These are phyloP conservation scores for Podaxis pistillaris DNA, from an alignment of 768 basidiomycete species.

Conservation along the genomic window DNA sequence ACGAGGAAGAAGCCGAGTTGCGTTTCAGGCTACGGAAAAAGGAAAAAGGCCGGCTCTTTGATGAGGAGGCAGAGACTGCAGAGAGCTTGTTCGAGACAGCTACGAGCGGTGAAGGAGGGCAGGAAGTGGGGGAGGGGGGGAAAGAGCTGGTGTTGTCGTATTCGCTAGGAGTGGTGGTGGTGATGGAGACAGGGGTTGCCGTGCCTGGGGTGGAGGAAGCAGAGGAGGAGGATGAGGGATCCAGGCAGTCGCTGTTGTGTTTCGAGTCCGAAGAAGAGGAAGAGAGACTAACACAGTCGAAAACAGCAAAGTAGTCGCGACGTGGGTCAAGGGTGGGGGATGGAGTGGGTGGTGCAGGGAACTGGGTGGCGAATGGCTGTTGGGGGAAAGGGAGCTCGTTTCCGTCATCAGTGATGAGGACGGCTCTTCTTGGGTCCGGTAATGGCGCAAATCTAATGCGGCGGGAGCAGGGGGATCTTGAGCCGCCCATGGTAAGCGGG, in stretches of 20 bases:
- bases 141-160: slow-evolving; percentile 15
- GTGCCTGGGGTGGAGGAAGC: slow-evolving; percentile 16
- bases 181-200: slow-evolving; percentile 19
- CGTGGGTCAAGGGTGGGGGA: slow-evolving; percentile 13
- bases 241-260: slow-evolving; percentile 25
- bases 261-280: slow-evolving; percentile 24
- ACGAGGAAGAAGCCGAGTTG: slow-evolving; percentile 25
- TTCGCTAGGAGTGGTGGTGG: slow-evolving; percentile 25
- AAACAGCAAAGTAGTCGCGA: slow-evolving; percentile 2
- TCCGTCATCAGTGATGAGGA: slow-evolving; percentile 40
- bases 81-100: slow-evolving; percentile 10
- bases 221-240: slow-evolving; percentile 24
- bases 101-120: slow-evolving; percentile 2
- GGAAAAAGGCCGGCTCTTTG: slow-evolving; percentile 21
- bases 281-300: slow-evolving; percentile 20
- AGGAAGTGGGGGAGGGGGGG: slow-evolving; percentile 11
- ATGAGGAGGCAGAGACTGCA: slow-evolving; percentile 17
- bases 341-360: slow-evolving; percentile 23
- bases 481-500: slow-evolving; percentile 2
- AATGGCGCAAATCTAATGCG: slow-evolving; percentile 84
- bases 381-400: slow-evolving; percentile 35
- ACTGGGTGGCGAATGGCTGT: slow-evolving; percentile 21
- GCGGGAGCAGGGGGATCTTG: slow-evolving; percentile 15
- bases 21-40: slow-evolving; percentile 28
- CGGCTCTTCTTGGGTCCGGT: slow-evolving; percentile 67